Base-by-base conservation (phyloP, 176 grass and related monocot species). In the Raddia guianensis region DNA sequence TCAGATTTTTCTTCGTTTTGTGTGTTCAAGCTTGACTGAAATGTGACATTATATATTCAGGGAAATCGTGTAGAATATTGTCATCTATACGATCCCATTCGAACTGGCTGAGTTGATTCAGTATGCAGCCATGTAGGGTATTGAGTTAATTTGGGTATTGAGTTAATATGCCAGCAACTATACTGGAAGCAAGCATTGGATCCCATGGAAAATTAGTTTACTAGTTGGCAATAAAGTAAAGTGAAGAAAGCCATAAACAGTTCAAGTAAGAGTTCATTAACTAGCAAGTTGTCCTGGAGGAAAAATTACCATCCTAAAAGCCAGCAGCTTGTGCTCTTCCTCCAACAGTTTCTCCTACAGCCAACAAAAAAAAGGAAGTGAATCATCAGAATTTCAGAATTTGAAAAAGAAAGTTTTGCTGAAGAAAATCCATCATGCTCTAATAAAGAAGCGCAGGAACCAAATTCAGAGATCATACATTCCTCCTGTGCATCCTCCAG, bases 401-500 rank as follows among this genome's bases (percentile, higher is more conserved):
- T 19, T 57, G 42, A 58, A 61, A 14, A 37, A 20, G 7, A 77
- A 27, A 13, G 46, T 10, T 15, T 81, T 49, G 16, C 33, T 49
- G 7, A 8, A 2, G 35, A 80, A 76, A 79, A 54, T 45, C 64
- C 15, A 32, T 42, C 57, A 20, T 15, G 37, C 9, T 82, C 47
- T 49, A 70, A 18, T 70, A 9, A 71, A 45, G 13, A 34, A 51
- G 49, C 21, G 47, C 32, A 12, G 5, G 43, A 54, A 56, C 19
- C 21, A 58, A 65, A 80, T 64, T 49, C 66, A 51, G 73, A 50
- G 16, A 2, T 20, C 89, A 16, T 91, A 96, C 97, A 76, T 80
- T 95, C 72, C 79, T 93, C 89, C 80, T 93, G 21, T 84, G 84
- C 90, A 93, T 89, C 82, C 85, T 90, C 92, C 87, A 93, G 46